These are phyloP conservation scores for Kalmanozyma brasiliensis DNA, from an alignment of 1,284 basidiomycete species.

Conservation along the genomic window DNA sequence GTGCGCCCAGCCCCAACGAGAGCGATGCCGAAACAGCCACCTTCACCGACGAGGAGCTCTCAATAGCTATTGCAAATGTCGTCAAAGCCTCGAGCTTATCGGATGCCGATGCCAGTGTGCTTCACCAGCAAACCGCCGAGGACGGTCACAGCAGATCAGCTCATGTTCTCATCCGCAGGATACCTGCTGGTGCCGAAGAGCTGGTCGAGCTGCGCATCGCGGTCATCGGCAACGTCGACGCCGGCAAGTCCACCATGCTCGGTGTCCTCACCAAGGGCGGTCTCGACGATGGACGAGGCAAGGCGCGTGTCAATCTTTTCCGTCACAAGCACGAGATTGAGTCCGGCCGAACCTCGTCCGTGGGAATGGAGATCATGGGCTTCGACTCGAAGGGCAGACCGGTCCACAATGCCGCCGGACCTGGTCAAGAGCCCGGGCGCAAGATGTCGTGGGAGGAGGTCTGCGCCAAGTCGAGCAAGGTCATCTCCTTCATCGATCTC, in stretches of 20 bases:
- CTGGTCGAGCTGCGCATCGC: conserved; percentile 86
- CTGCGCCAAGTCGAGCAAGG: conserved; percentile 87
- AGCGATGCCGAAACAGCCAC: conserved; percentile 5
- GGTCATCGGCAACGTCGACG: conserved; percentile 86
- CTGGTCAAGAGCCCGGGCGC: conserved; percentile 43
- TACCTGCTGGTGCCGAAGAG: conserved; percentile 65
- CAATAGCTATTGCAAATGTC: conserved; percentile 42
- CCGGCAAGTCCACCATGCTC: conserved; percentile 92
- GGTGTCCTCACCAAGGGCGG: conserved; percentile 80
- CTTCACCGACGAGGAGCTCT: conserved; percentile 45
- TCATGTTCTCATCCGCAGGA: conserved; percentile 49
- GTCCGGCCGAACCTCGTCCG: conserved; percentile 90
- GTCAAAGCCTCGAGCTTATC: conserved; percentile 38
- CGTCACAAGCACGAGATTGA: conserved; percentile 98
- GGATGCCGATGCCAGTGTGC: conserved; percentile 44
- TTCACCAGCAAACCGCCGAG: conserved; percentile 31
- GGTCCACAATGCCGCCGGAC: conserved; percentile 42
- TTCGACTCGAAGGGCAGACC: conserved; percentile 56
- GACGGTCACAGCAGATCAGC: conserved; percentile 29
- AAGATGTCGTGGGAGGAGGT: conserved; percentile 85
- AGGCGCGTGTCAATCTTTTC: conserved; percentile 90
- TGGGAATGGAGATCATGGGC: conserved; percentile 87
- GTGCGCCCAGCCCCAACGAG: conserved; percentile 11
- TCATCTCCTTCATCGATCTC: conserved; percentile 83
- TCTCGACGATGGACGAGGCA: conserved; percentile 92